Evolutionary conservation across 2,329 filamentous ascomycete genomes (phyloP).

Genomic region (Aspergillus bombycis): DNA sequence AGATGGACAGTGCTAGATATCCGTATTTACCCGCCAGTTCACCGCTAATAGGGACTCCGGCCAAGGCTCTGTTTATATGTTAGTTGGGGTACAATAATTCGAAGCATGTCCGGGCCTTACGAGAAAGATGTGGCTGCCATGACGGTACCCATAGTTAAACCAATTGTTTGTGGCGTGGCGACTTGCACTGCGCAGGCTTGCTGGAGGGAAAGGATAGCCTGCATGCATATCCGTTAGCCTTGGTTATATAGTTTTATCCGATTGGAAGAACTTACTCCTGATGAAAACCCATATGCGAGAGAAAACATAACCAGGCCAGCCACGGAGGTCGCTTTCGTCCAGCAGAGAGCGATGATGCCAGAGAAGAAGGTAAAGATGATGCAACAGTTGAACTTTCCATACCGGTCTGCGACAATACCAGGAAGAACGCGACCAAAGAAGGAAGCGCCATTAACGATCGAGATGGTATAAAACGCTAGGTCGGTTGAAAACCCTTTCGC

Average conservation of each 20-base stretch:
- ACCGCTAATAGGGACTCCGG: conserved; percentile 49
- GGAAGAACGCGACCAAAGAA: conserved; percentile 43
- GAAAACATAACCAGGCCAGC: conserved; percentile 51
- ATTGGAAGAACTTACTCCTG: conserved; percentile 38
- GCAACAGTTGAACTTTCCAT: conserved; percentile 38
- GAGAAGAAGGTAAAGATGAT: conserved; percentile 34
- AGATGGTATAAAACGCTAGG: conserved; percentile 43
- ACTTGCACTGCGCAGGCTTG: conserved; percentile 50
- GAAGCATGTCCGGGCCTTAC: conserved; percentile 31
- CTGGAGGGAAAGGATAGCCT: conserved; percentile 54
- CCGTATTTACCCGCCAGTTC: conserved; percentile 42
- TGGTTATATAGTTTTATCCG: background rate
- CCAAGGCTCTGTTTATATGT: conserved; percentile 37
- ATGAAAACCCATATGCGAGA: conserved; percentile 51
- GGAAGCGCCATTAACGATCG: conserved; percentile 42
- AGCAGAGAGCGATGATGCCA: conserved; percentile 48
- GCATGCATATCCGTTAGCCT: background rate
- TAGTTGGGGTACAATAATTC: background rate
- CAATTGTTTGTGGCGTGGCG: conserved; percentile 42
- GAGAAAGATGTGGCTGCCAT: conserved; percentile 48
- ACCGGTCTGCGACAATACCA: conserved; percentile 40
- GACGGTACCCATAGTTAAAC: conserved; percentile 47
- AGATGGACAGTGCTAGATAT: conserved; percentile 47
- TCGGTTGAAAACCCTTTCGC: conserved; percentile 31
- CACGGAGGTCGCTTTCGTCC: conserved; percentile 47